Evolutionary conservation across 108 stramenopile species (phyloP), one percentile per base, ranked within the genome.

Genomic region (Chaetoceros tenuissimus): DNA sequence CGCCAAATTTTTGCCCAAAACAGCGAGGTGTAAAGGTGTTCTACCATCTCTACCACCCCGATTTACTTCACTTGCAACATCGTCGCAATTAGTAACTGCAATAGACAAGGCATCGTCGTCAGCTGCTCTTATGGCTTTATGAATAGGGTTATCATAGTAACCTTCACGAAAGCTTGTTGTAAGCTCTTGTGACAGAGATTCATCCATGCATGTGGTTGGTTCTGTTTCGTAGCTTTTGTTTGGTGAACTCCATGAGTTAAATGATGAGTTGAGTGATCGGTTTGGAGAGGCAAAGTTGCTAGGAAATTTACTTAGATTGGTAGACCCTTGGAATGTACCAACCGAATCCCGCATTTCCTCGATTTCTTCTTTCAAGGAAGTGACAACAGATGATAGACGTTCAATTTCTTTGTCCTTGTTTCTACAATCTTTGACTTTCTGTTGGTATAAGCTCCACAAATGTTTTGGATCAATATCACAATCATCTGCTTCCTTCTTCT

Each of bases 1-100:
- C 18, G 72, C 60, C 2, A 75, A 22, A 53, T 82, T 75, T 5
- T 68, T 51, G 31, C 63, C 31, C 18, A 65, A 53, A 20, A 75
- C 78, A 28, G 93, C 89, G 16, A 89, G 25, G 47, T 94, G 93
- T 34, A 94, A 56, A 1, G 93, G 79, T 10, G 83, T 81, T 57
- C 73, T 67, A 1, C 85, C 85, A 26, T 71, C 46, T 50, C 46
- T 47, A 31, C 70, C 72, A 18, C 31, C 54, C 26, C 71, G 61
- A 52, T 84, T 79, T 1, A 78, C 18, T 3, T 54, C 16, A 22
- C 19, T 56, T 3, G 75, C 29, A 26, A 71, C 40, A 46, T 72
- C 57, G 16, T 31, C 23, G 53, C 28, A 50, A 61, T 48, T 26
- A n/a, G 28, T 54, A 8, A 54, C 21, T 20, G 21, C 16, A 28